Evolutionary conservation across 2,329 filamentous ascomycete genomes (phyloP).

Genomic region (Sordariomycetes sp.): DNA sequence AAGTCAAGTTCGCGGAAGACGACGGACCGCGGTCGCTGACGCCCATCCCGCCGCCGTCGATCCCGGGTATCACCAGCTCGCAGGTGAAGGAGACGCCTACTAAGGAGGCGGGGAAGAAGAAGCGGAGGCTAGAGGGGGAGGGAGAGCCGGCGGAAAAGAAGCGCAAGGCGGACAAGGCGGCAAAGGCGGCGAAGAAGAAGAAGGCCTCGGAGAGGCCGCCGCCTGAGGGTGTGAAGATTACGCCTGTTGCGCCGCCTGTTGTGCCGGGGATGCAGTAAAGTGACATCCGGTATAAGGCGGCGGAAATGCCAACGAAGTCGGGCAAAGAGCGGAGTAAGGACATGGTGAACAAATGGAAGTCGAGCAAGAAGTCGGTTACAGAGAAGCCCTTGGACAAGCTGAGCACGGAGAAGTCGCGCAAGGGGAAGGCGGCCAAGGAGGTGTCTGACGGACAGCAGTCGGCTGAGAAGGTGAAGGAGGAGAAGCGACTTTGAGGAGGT

Average conservation of each 20-base stretch:
- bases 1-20: conserved; percentile 1
- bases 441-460: no score
- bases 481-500: no score
- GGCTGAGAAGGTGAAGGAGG: no score
- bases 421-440: no score
- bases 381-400: no score
- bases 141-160: background rate
- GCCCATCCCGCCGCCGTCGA: background rate
- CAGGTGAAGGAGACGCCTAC: background rate
- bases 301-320: background rate
- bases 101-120: background rate
- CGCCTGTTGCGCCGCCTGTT: background rate
- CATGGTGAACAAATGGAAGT: no score
- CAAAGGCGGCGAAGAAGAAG: background rate
- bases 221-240: background rate
- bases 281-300: background rate
- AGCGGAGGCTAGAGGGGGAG: background rate
- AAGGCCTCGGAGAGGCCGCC: background rate
- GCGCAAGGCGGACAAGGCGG: background rate
- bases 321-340: no score
- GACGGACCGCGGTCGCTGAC: background rate
- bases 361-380: background rate
- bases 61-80: background rate
- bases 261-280: background rate
- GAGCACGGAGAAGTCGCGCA: no score